Evolutionary conservation across 192 early-diverging fungal species (phyloP).

Genomic region (Lunasporangiospora selenospora): DNA sequence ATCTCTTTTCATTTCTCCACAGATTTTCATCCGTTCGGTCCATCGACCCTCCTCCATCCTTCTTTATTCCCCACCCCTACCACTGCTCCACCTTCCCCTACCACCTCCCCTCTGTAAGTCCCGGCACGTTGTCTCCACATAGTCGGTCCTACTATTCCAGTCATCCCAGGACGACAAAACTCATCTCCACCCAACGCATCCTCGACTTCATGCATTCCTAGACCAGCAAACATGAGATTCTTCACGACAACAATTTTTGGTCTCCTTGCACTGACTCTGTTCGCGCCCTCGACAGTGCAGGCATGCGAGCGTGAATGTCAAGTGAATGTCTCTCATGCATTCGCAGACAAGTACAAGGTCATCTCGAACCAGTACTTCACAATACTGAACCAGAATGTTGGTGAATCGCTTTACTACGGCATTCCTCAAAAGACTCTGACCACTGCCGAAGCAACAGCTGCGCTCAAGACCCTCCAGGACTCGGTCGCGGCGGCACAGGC

Average conservation of each 20-base stretch:
- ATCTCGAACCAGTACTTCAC: conserved; percentile 38
- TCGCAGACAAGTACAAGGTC: conserved; percentile 47
- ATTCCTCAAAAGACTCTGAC: conserved; percentile 17
- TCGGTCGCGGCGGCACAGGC: conserved; percentile 27
- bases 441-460: conserved; percentile 10
- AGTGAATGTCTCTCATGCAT: conserved; percentile 50
- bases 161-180: too few species aligned
- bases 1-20: too few species aligned
- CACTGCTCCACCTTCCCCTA: conserved; percentile 1
- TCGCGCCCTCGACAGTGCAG: not conserved
- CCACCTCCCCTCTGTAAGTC: not conserved
- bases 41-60: too few species aligned
- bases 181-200: too few species aligned
- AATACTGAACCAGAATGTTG: conserved; percentile 8
- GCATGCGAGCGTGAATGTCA: conserved; percentile 59
- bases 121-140: too few species aligned
- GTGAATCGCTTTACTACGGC: conserved; percentile 20
- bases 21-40: too few species aligned
- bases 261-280: conserved; percentile 2
- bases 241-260: too few species aligned
- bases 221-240: too few species aligned
- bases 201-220: too few species aligned
- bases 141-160: too few species aligned
- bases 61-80: not conserved
- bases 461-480: conserved; percentile 10